These are phyloP conservation scores for Geranium rotundifolium DNA, from an alignment of 345 rosid genomes.

Conservation along the genomic window DNA sequence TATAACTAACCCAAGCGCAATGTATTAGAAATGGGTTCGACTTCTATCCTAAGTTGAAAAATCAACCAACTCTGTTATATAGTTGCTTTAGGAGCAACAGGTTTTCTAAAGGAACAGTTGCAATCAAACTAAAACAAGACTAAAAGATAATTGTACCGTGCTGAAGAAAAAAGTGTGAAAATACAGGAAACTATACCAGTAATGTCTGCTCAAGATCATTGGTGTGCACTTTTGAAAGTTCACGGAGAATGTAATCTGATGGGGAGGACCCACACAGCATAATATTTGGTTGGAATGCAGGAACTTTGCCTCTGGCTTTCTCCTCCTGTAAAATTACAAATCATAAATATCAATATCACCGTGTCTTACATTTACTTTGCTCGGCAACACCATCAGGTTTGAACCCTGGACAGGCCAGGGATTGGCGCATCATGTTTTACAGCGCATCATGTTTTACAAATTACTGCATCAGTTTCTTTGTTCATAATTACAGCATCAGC, in stretches of 20 bases:
- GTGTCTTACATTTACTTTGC: not conserved
- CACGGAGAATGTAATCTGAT: constrained; percentile 61
- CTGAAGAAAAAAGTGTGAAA: no score
- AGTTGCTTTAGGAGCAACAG: no score
- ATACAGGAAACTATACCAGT: constrained; percentile 38
- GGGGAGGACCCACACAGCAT: constrained; percentile 69
- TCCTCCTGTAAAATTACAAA: constrained; percentile 49
- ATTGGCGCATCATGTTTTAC: no score
- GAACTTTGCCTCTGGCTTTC: constrained; percentile 37
- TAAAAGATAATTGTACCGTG: no score
- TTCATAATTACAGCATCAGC: no score
- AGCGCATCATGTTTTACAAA: no score
- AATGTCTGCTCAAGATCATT: constrained; percentile 87
- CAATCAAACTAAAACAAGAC: no score
- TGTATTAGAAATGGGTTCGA: not conserved
- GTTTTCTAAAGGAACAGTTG: no score
- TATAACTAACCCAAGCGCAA: not conserved
- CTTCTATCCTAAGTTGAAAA: not conserved
- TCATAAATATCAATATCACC: not conserved
- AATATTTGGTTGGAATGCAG: constrained; percentile 53
- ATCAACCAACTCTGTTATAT: not conserved
- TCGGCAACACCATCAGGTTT: no score
- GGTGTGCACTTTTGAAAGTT: constrained; percentile 57
- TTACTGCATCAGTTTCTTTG: no score
- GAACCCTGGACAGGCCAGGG: no score